Evolutionary conservation across 2,329 filamentous ascomycete species (phyloP), one percentile per base, ranked within the genome.

Genomic region (Fusarium miscanthi): DNA sequence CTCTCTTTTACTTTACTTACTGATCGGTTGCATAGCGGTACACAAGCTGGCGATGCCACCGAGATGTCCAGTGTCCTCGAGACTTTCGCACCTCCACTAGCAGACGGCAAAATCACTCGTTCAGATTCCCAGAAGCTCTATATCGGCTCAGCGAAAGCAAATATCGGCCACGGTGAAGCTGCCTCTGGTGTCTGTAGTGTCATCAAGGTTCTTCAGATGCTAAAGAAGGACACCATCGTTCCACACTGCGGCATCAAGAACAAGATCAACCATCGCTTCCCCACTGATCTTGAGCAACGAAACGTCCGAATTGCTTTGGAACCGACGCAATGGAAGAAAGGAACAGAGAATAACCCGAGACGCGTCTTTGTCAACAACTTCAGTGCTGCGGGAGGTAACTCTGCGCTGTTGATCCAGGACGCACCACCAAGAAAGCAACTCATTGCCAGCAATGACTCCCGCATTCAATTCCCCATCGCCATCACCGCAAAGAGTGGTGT

Each of bases 11-110:
- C 5, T 1, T 31, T 2, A 23, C 2, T 2, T 31, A 17, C 45
- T 48, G 3, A 48, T n/a, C 14, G 7, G 1, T 0, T 31, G 0
- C 7, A 31, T 13, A 48, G 45, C 21, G 45, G 45, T 5, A 48
- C 45, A 14, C 94, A 97, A 80, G 94, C 93, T 41, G 94, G 94
- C 62, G 94, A 97, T 77, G 91, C 90, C 5, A 92, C 90, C 3
- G 94, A 97, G 80, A 95, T 96, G 92, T 85, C 88, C 2, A 94
- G 92, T 0, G 93, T 97, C 49, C 89, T 91, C 6, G 81, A 85
- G 57, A 83, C 86, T 14, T 89, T 87, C 67, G 86, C 86, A 1
- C 87, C 69, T 0, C 61, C 69, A 1, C 7, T 59, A 5, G 17
- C 43, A 0, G 31, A 61, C 4, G n/a, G 46, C 5, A 67, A 67